These are phyloP conservation scores for Omphalea diandra DNA, from an alignment of 441 rosid species.

Conservation along the genomic window DNA sequence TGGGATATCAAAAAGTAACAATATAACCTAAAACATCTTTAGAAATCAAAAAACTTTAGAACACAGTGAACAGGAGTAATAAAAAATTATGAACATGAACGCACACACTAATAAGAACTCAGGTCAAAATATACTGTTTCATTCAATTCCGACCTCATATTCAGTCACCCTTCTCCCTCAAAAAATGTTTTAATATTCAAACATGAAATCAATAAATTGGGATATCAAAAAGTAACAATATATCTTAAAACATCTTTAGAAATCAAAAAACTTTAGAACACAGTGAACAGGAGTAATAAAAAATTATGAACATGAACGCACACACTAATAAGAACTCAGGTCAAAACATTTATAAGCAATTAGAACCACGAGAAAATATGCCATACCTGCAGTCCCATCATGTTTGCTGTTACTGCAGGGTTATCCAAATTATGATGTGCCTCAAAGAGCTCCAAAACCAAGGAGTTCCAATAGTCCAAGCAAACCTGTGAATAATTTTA, in stretches of 20 bases:
- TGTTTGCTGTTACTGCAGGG: conserved; percentile 69
- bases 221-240: not conserved
- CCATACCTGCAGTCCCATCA: conserved; percentile 91
- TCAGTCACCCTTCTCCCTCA: not conserved
- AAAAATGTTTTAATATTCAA: not conserved
- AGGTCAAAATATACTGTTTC: not conserved
- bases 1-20: not conserved
- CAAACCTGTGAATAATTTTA: conserved; percentile 69
- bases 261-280: not conserved
- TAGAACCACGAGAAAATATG: conserved; percentile 1
- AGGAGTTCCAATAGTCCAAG: conserved; percentile 96
- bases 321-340: too few species aligned
- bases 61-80: not conserved
- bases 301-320: too few species aligned
- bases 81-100: too few species aligned
- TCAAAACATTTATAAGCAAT: too few species aligned
- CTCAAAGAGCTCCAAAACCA: conserved; percentile 92
- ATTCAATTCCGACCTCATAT: not conserved
- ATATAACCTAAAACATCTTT: not conserved
- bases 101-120: too few species aligned
- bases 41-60: not conserved
- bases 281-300: not conserved
- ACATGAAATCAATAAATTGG: not conserved
- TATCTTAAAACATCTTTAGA: not conserved
- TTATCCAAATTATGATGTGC: conserved; percentile 83